Percentiles rank a stretch among this genome's conserved stretches.
Evolutionary conservation across 495 filamentous ascomycete genomes (phyloP).

Genomic region (Tuber aestivum): DNA sequence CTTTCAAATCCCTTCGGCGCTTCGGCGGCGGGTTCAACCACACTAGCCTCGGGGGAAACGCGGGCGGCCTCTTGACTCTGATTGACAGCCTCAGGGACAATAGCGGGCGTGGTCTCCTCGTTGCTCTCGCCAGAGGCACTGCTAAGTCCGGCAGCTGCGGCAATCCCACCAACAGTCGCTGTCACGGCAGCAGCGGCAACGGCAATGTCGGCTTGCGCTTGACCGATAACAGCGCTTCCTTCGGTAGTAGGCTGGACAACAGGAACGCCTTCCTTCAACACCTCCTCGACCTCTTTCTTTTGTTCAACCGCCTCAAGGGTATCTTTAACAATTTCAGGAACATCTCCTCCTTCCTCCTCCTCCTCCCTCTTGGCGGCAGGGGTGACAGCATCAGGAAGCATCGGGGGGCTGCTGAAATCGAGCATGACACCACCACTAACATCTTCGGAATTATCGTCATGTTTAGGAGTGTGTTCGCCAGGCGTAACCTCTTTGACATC

Average conservation of each 20-base stretch:
- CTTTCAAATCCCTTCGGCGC: slow-evolving; percentile 55
- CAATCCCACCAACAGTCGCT: slow-evolving; percentile 33
- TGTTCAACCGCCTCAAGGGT: slow-evolving; percentile 56
- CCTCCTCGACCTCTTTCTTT: slow-evolving; percentile 57
- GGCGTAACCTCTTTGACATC: slow-evolving; percentile 52
- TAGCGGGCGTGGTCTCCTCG: slow-evolving; percentile 37
- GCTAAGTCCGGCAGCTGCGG: slow-evolving; percentile 31
- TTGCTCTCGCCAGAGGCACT: slow-evolving; percentile 39
- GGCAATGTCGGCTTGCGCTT: slow-evolving; percentile 47
- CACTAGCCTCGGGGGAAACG: slow-evolving; percentile 36
- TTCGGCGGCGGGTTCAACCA: slow-evolving; percentile 56
- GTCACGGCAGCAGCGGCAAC: slow-evolving; percentile 46
- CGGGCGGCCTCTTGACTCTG: slow-evolving; percentile 25
- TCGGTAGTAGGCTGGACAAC: slow-evolving; percentile 55
- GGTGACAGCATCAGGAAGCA: too few species aligned
- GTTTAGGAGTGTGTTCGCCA: slow-evolving; percentile 71
- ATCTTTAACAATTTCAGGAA: slow-evolving; percentile 63
- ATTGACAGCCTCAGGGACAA: slow-evolving; percentile 33
- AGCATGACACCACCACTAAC: slow-evolving; percentile 60
- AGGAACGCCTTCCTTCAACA: slow-evolving; percentile 56
- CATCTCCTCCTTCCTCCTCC: slow-evolving; percentile 40
- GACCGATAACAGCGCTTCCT: slow-evolving; percentile 50
- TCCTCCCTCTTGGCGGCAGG: too few species aligned
- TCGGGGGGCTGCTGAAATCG: slow-evolving; percentile 45
- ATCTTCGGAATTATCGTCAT: slow-evolving; percentile 51